Base-by-base conservation (phyloP, 768 basidiomycete species). In the Lactarius hatsudake region DNA sequence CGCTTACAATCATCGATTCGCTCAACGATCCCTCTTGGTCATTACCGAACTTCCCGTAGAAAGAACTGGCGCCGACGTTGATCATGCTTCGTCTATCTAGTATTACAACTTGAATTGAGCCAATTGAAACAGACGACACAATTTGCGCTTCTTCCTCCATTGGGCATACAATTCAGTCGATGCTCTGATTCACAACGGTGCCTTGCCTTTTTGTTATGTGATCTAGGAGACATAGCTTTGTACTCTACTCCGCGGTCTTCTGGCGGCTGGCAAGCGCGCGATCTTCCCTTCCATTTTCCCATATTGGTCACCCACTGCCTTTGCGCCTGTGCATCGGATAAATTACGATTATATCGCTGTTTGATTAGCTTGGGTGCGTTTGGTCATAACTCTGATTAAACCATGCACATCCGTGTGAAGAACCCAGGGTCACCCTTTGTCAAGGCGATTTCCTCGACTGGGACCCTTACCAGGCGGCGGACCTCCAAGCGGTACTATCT, bases 171-270 rank as follows among this genome's bases (percentile, higher is more conserved):
- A 57, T 70, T 57, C 77, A 72, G 64, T 78, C 70, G 73, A 78
- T 43, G 62, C 69, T 23, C 86, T 83, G 12, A 66, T 78, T 68
- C 87, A 87, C 77, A 81, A 81, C 70, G 87, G 86, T 58, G 83
- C 84, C 2, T 87, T 89, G 83, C 84, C 2, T 87, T 89, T 75
- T 59, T 84, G 10, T 64, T 59, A 32, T 53, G 20, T 68, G 48
- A 45, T 62, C 56, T 53, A 58, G 30, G 56, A 53, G 36, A 57
- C 28, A 56, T 51, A 26, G 38, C 51, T 43, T 20, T 26, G 53
- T 26, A 20, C 45, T 36, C 55, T 34, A 17, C 34, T 12, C 36
- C 36, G 51, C 58, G 10, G 53, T 38, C 23, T 20, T 51, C 26
- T 54, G 23, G 40, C 28, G 43, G 48, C 48, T 43, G 10, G 17